Evolutionary conservation across 2,329 filamentous ascomycete species (phyloP).

Genomic region (Davidsoniella eucalypti): DNA sequence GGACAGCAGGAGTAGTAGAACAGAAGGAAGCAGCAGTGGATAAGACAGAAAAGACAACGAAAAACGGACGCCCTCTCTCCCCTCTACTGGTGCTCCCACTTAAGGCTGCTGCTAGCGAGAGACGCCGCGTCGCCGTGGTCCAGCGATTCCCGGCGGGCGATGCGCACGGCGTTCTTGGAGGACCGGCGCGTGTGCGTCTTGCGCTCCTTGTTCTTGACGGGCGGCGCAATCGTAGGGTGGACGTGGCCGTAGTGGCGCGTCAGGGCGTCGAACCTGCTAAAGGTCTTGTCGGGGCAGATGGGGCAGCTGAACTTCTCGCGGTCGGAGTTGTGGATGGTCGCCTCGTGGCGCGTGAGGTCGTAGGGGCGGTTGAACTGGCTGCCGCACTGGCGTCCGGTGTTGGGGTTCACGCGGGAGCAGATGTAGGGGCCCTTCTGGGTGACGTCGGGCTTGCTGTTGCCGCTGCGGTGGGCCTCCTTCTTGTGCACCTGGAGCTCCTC

Average conservation of each 20-base stretch:
- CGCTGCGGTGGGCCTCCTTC: constrained; percentile 74
- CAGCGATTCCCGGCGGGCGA: background rate
- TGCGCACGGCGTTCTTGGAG: background rate
- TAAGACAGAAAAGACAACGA: fast-evolving
- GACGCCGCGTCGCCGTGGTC: background rate
- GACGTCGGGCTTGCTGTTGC: constrained; percentile 26
- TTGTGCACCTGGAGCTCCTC: constrained; percentile 86
- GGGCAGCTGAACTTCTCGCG: constrained; percentile 92
- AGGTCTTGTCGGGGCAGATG: constrained; percentile 92
- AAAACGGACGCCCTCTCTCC: too few species aligned
- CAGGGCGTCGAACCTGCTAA: constrained; percentile 85
- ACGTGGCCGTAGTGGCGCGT: constrained; percentile 90
- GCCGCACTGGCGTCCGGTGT: constrained; percentile 86
- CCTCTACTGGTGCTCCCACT: background rate
- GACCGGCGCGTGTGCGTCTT: constrained; percentile 3
- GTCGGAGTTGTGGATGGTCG: constrained; percentile 88
- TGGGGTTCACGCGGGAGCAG: constrained; percentile 85
- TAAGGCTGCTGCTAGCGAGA: background rate
- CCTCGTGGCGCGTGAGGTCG: constrained; percentile 89
- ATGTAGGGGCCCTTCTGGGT: constrained; percentile 86
- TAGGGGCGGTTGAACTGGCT: constrained; percentile 91
- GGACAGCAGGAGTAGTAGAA: too few species aligned
- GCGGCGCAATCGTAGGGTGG: constrained; percentile 72
- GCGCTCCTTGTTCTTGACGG: constrained; percentile 34
- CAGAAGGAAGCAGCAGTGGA: too few species aligned